Evolutionary conservation across 495 filamentous ascomycete genomes (phyloP), one percentile per base, ranked within the genome.

Genomic region (Penicillium lividum): DNA sequence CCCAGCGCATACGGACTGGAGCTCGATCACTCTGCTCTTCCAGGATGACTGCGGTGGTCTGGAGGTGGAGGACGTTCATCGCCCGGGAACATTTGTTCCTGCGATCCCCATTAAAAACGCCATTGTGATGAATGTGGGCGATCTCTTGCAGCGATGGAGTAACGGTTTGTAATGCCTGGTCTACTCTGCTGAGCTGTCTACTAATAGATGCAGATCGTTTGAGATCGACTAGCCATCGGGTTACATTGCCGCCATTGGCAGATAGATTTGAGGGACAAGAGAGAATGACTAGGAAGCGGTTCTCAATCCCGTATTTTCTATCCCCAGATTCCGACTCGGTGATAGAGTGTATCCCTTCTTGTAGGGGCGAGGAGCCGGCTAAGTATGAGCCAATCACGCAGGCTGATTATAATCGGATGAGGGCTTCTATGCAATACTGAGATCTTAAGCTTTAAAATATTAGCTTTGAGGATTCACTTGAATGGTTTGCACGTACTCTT

Each of bases 271-370:
- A 69, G 13, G 70, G 76, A 7, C 54, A 62, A n/a, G 59, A 73
- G 16, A 63, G 74, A 7, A 80, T 84, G 71, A 84, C 80, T 3
- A 70, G 71, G 50, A 70, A 78, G 31, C 70, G 84, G 31, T 87
- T 83, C 56, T 86, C 83, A 13, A 87, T 87, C 59, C 83, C 84
- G 4, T 88, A 83, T 67, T 89, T 87, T 60, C 70, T 86, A 50
- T 71, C 76, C 27, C 80, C 83, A 0, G 81, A 88, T 63, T 70
- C 74, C 33, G 73, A 81, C 33, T 67, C 76, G 18, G 60, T 85
- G 15, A 81, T 89, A 53, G 80, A 86, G 61, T 82, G 79, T 51
- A 70, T 87, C 53, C 75, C 81, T 1, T 80, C 80, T 22, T 85
- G 80, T 60, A 67, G 60, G 51, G 65, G 62, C 25, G 66, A 62